These are phyloP conservation scores for Starmerella bacillaris DNA, from an alignment of 805 yeast species.

Conservation along the genomic window DNA sequence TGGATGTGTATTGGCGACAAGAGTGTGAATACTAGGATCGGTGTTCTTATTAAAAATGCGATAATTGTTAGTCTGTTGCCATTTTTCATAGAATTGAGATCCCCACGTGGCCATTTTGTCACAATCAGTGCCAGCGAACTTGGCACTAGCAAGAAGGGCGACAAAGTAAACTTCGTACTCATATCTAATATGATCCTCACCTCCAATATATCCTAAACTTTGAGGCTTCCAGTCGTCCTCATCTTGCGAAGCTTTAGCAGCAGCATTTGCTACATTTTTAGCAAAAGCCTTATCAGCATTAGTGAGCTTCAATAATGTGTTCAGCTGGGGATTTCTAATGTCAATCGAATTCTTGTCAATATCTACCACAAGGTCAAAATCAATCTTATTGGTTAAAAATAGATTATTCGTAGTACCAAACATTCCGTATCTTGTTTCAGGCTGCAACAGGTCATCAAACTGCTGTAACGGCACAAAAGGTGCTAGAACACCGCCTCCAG, in stretches of 20 bases:
- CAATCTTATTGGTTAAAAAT: slow-evolving; percentile 43
- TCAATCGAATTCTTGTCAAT: slow-evolving; percentile 32
- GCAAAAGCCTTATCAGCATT: slow-evolving; percentile 62
- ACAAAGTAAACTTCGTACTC: slow-evolving; percentile 81
- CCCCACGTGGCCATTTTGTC: slow-evolving; percentile 24
- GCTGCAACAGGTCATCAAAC: slow-evolving; percentile 46
- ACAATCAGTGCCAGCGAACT: slow-evolving; percentile 28
- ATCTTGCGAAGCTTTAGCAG: slow-evolving; percentile 28
- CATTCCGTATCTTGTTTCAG: slow-evolving; percentile 43
- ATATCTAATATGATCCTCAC: slow-evolving; percentile 75
- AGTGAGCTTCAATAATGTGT: slow-evolving; percentile 30
- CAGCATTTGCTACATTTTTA: slow-evolving; percentile 35
- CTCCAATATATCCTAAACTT: slow-evolving; percentile 39
- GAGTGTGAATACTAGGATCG: slow-evolving; percentile 22
- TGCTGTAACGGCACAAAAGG: slow-evolving; percentile 94
- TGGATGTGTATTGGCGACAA: slow-evolving; percentile 9
- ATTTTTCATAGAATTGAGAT: slow-evolving; percentile 30
- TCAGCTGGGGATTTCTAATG: slow-evolving; percentile 28
- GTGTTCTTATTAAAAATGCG: slow-evolving; percentile 37
- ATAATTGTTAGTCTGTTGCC: slow-evolving; percentile 41
- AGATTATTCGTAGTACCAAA: slow-evolving; percentile 81
- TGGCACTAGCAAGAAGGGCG: slow-evolving; percentile 53
- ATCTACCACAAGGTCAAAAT: slow-evolving; percentile 56
- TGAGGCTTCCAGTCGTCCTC: slow-evolving; percentile 27
- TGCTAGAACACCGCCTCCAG: slow-evolving; percentile 70